Conservation (phyloP, 202 grass and related monocot genomes). For the Setaria viridis region DNA sequence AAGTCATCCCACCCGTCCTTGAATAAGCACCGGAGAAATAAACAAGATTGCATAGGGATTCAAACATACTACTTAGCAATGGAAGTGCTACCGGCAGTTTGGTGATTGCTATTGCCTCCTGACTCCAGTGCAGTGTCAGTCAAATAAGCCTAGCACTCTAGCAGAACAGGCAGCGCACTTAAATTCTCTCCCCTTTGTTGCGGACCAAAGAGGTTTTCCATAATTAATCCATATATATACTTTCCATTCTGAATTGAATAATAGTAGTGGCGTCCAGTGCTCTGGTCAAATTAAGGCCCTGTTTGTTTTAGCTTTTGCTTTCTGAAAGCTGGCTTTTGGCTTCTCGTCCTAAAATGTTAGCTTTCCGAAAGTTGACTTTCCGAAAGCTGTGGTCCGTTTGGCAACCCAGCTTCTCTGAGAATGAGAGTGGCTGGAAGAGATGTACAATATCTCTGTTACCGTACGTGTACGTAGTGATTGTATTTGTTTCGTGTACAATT, state of each 20-base stretch:
- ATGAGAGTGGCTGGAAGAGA: too few species aligned
- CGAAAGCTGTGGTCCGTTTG: too few species aligned
- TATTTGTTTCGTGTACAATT: too few species aligned
- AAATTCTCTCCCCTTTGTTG: neutral
- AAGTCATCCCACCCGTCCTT: neutral
- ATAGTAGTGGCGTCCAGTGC: neutral
- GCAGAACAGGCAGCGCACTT: neutral
- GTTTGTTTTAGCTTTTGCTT: too few species aligned
- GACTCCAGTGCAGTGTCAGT: neutral
- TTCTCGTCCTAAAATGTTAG: too few species aligned
- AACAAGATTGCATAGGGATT: neutral
- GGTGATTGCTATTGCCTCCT: neutral
- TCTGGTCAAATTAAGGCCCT: neutral
- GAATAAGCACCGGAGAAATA: slow-evolving; percentile 7
- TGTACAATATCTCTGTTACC: too few species aligned
- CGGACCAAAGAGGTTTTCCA: neutral
- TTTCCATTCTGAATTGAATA: neutral
- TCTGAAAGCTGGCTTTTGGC: too few species aligned
- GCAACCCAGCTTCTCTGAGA: too few species aligned
- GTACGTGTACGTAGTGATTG: too few species aligned
- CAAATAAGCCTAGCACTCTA: neutral
- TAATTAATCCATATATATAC: neutral
- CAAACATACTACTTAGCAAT: neutral
- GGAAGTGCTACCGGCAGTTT: neutral
- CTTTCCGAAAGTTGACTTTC: too few species aligned